Base-by-base conservation (phyloP, 768 basidiomycete genomes). In the Galerina marginata region DNA sequence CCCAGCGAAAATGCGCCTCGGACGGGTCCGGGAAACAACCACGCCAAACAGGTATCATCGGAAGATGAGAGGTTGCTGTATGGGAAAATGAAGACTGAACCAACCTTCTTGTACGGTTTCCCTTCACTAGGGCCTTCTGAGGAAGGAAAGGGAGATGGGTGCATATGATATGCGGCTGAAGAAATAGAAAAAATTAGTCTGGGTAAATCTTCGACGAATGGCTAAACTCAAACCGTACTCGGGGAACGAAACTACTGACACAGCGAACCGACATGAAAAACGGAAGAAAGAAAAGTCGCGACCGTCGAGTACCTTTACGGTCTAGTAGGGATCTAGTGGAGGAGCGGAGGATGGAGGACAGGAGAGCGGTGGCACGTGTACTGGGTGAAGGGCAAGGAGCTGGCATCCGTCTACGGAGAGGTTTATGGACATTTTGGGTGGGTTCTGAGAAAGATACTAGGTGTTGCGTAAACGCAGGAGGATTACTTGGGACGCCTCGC, bases 21-120 rank as follows among this genome's bases (percentile, higher is more conserved):
- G 5, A 88, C 69, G 42, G 87, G 39, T n/a, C n/a, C n/a, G n/a
- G n/a, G n/a, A n/a, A 88, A 76, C 14, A 87, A 65, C 87, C 87
- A 88, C 7, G 83, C 81, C 49, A 72, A 74, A 50, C 85, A 81
- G 50, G 76, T 65, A 63, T 77, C 79, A 26, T 67, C 69, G 16
- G 71, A 64, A 7, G 64, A 48, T 64, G 73, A 68, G 65, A 74
- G 42, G 62, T 70, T 67, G 6, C 59, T 67, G 63, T 75, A 73
- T 25, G 78, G 76, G 23, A 75, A 53, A 46, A 85, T 71, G 29
- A 78, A 75, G 6, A 69, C 68, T 0, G 80, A 79, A 46, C 51
- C 66, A 1, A 67, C 60, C 65, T 77, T 80, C 9, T 60, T 67
- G 63, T 78, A 85, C 14, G 71, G 64, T 7, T 62, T 67, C 15